Percentiles rank a stretch among this genome's conserved stretches.
These are phyloP conservation scores for Graphiopsis chlorocephala DNA, from an alignment of 2,329 filamentous ascomycete species.

Conservation along the genomic window DNA sequence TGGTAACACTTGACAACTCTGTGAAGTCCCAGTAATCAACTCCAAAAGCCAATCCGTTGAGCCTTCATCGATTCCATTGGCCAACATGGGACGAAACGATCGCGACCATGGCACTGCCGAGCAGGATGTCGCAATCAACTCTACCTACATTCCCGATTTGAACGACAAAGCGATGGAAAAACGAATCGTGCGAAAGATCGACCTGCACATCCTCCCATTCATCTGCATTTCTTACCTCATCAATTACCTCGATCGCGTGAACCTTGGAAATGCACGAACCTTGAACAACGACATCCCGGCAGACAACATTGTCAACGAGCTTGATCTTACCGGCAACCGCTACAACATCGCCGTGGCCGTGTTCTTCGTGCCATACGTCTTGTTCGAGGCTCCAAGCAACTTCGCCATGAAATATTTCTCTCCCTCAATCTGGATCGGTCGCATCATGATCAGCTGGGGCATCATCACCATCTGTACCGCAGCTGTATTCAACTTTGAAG, in stretches of 20 bases:
- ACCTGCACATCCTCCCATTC: conserved; percentile 63
- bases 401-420: conserved; percentile 22
- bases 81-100: neutral
- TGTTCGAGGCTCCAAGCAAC: conserved; percentile 60
- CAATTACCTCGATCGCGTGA: conserved; percentile 22
- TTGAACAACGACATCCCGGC: conserved; percentile 38
- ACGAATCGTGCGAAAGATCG: conserved; percentile 66
- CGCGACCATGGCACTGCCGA: conserved; percentile 1
- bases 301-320: conserved; percentile 52
- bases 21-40: neutral
- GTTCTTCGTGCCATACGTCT: conserved; percentile 58
- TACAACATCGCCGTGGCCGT: conserved; percentile 58
- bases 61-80: neutral
- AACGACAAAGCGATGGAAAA: conserved; percentile 41
- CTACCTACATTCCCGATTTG: conserved; percentile 10
- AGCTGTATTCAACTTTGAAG: conserved; percentile 23
- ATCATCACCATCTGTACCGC: conserved; percentile 25
- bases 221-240: conserved; percentile 51
- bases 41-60: neutral
- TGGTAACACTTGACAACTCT: neutral
- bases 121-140: neutral
- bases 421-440: conserved; percentile 26
- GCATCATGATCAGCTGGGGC: conserved; percentile 26
- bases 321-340: conserved; percentile 55
- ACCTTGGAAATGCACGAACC: conserved; percentile 45